Evolutionary conservation across 1,284 basidiomycete genomes (phyloP), one percentile per base, ranked within the genome.

Genomic region (Rhodotorula sp.): DNA sequence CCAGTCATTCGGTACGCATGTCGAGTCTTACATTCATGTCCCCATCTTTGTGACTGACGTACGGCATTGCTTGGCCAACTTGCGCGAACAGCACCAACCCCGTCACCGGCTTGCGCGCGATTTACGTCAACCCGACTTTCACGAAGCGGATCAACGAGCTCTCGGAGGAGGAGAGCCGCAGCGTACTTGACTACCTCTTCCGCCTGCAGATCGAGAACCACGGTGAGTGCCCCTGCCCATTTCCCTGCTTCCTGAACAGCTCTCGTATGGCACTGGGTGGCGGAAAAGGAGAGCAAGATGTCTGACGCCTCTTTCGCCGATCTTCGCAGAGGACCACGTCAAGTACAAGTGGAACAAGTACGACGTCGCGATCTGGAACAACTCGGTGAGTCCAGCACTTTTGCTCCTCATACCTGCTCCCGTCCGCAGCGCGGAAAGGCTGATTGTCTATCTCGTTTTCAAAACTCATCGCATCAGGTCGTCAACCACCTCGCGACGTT

Each of bases 71-170:
- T 52, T 19, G 48, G 59, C 4, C 19, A 2, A 45, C 34, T 23
- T 15, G 15, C 14, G 6, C 6, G 31, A 3, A 6, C 49, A 62
- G 61, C 15, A 66, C 65, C 26, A 83, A 81, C 76, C 86, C 87
- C 5, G 85, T 89, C 5, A 90, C 88, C 0, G 88, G 88, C 5
- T 88, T 84, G 83, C 89, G 89, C 77, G 81, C 73, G 10, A 79
- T 90, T 45, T 90, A 87, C 75, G 87, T 90, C 65, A 88, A 89
- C 82, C 77, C 79, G 57, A 85, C 83, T 7, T 90, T 90, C 81
- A 89, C 88, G 7, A 72, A 68, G 16, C 83, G 84, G 62, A 88
- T 90, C 77, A 80, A 87, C 60, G 88, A 87, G 78, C 82, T 90
- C 49, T 82, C 83, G 7, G 80, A 81, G 26, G 85, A 86, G 59